phyloP scores from a whole-genome alignment of 148 eudicot genomes.

The Pouteria glomerata region DNA sequence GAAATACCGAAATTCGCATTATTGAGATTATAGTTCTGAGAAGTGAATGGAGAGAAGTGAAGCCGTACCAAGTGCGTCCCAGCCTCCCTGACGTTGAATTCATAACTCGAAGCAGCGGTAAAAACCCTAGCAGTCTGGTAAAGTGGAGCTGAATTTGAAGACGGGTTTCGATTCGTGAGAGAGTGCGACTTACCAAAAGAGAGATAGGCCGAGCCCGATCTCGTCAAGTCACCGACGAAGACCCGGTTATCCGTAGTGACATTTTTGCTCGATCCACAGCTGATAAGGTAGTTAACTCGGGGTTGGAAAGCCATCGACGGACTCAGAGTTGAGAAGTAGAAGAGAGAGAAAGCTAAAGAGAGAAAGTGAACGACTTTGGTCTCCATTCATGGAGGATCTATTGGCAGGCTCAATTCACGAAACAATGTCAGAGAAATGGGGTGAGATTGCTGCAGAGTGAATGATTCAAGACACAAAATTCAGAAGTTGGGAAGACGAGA shows the following conservation, averaged over 20 bases:
- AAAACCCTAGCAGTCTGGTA: conserved; percentile 73
- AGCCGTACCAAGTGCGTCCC: conserved; percentile 77
- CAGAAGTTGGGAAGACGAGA: too few species aligned
- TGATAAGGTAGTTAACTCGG: conserved; percentile 60
- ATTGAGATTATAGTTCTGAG: conserved; percentile 41
- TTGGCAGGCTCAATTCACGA: not conserved
- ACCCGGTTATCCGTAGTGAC: conserved; percentile 33
- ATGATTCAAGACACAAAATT: too few species aligned
- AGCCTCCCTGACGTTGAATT: conserved; percentile 36
- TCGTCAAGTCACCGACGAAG: conserved; percentile 55
- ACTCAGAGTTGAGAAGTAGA: conserved; percentile 7
- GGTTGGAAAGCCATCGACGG: conserved; percentile 42
- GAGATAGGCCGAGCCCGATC: conserved; percentile 29
- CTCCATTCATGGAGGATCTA: conserved; percentile 14
- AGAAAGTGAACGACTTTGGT: conserved; percentile 9
- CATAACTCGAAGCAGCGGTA: conserved; percentile 40
- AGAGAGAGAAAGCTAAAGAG: conserved; percentile 8
- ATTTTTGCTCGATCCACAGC: conserved; percentile 64
- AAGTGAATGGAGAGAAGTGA: conserved; percentile 68
- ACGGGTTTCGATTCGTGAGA: conserved; percentile 37
- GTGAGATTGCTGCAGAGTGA: too few species aligned
- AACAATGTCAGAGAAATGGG: not conserved
- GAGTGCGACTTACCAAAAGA: conserved; percentile 44
- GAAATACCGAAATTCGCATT: conserved; percentile 58
- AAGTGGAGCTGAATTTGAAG: conserved; percentile 36